Percentiles rank a stretch among this genome's conserved stretches.
These are phyloP conservation scores for Hammondia hammondi DNA, from an alignment of 169 alveolate species.

Conservation along the genomic window DNA sequence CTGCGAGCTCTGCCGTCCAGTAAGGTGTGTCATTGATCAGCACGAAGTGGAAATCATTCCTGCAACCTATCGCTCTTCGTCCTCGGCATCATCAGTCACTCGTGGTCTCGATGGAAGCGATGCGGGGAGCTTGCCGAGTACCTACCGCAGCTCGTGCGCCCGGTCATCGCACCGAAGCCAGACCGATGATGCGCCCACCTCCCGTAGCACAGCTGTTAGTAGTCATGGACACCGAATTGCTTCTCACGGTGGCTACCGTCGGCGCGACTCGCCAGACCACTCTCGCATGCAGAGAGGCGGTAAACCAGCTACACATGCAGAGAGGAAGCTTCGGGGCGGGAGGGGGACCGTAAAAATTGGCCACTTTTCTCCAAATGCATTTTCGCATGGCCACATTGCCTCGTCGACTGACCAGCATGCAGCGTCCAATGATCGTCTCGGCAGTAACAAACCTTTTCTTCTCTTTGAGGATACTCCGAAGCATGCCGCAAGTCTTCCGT, in stretches of 20 bases:
- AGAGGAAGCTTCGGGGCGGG: neutral
- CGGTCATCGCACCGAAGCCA: conserved; percentile 9
- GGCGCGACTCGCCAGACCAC: neutral
- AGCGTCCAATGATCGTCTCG: neutral
- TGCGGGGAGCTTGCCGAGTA: neutral
- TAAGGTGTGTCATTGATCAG: conserved; percentile 57
- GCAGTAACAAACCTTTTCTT: neutral
- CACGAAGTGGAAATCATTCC: conserved; percentile 56
- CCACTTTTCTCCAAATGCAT: neutral
- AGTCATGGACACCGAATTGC: neutral
- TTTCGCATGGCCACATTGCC: neutral
- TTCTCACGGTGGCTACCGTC: neutral
- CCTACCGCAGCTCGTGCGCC: neutral
- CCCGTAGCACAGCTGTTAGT: conserved; percentile 23
- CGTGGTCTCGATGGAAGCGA: neutral
- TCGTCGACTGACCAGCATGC: neutral
- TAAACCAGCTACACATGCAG: neutral
- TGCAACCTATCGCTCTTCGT: conserved; percentile 38
- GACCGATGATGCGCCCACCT: conserved; percentile 16
- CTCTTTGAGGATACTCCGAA: neutral
- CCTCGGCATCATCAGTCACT: neutral
- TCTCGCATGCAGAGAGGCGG: neutral
- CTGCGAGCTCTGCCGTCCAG: conserved; percentile 48
- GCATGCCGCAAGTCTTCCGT: neutral
- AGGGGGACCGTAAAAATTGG: neutral